Conservation (phyloP, 139 green algal species). For the Bryopsis sp. region DNA sequence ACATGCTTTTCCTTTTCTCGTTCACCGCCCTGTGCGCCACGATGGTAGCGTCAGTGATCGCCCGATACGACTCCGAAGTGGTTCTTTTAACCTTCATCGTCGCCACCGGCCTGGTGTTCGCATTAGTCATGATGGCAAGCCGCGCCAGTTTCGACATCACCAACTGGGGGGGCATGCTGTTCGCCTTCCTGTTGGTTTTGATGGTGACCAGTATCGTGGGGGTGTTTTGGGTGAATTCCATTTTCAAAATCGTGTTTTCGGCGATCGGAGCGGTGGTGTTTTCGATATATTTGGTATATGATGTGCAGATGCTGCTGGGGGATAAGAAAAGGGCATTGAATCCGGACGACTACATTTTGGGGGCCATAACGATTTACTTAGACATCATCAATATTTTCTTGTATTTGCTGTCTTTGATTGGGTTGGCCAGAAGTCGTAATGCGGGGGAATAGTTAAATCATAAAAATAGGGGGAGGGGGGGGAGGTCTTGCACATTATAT, state of each 20-base stretch:
- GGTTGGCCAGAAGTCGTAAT: no score
- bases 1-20: constrained; percentile 35
- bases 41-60: constrained; percentile 25
- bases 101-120: constrained; percentile 17
- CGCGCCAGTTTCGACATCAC: constrained; percentile 29
- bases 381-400: constrained; percentile 44
- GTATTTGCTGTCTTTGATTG: constrained; percentile 22
- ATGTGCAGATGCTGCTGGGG: constrained; percentile 29
- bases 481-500: no score
- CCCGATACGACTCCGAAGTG: constrained; percentile 19
- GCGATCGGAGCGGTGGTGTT: constrained; percentile 27
- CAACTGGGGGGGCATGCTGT: constrained; percentile 14
- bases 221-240: constrained; percentile 5
- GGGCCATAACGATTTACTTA: constrained; percentile 33
- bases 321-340: constrained; percentile 9
- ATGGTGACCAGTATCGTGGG: constrained; percentile 5
- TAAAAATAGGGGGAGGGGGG: no score
- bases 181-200: constrained; percentile 4
- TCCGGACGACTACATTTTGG: constrained; percentile 22
- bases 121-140: constrained; percentile 14
- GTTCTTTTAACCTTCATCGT: constrained; percentile 21
- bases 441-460: no score
- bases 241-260: background rate
- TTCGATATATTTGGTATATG: constrained; percentile 22
- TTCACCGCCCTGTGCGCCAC: constrained; percentile 35